Base-by-base conservation (phyloP, 495 filamentous ascomycete species). In the Talaromyces stipitatus region DNA sequence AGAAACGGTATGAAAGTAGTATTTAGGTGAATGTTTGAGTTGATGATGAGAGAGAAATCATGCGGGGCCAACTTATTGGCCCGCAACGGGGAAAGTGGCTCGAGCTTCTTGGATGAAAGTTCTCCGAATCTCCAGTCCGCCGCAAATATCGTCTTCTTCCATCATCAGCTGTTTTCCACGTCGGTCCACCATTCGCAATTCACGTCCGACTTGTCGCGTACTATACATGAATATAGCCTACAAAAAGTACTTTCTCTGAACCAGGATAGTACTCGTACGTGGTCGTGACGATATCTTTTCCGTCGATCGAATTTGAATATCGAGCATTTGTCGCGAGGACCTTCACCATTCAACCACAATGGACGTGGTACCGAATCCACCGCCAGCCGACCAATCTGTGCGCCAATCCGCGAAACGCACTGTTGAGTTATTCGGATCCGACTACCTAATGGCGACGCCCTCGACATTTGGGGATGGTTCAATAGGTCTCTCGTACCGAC, bases 341-440 rank as follows among this genome's bases (percentile, higher is more conserved):
- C 18, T 12, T 48, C 45, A 12, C 43, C 20, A 7, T 12, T 46
- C 22, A n/a, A 18, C 24, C 24, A n/a, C 43, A 26, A 72, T 75
- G 69, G 77, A 75, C 56, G 55, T 64, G 29, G 58, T 62, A 14
- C 56, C 67, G 3, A 63, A 66, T 4, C 45, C 54, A 24, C 76
- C 65, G 45, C 66, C 68, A 50, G 77, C 63, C 7, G 71, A 73
- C 6, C 71, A 75, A 29, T 72, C 74, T 45, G 78, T 85, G 58
- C 78, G 76, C 56, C 65, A 63, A 51, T 88, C 87, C 32, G 78
- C 82, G 22, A 90, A 91, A 72, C 79, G 86, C 41, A 89, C 87
- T 16, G 77, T 85, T 57, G 82, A 84, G 28, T 75, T 86, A 38
- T 86, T 85, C 61, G 81, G 75, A 53, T 59, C 71, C 57, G 81